Evolutionary conservation across 2,329 filamentous ascomycete genomes (phyloP).

Genomic region (Thelonectria discophora): DNA sequence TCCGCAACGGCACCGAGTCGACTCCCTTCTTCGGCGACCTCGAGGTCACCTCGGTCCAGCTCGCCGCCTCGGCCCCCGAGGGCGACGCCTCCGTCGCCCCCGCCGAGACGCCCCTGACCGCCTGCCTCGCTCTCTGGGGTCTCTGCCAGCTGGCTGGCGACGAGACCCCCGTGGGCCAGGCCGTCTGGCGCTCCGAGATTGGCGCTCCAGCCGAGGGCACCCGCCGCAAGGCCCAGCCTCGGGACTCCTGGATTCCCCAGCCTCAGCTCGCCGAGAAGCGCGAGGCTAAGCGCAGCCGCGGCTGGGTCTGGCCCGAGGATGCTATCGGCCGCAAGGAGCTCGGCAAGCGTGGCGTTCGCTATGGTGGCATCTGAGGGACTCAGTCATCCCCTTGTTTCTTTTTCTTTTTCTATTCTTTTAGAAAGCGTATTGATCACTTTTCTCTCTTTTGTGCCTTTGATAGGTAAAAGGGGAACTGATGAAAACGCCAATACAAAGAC

Average conservation of each 20-base stretch:
- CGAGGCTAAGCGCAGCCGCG: conserved; percentile 75
- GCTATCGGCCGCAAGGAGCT: conserved; percentile 76
- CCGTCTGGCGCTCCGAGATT: conserved; percentile 74
- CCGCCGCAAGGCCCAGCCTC: conserved; percentile 72
- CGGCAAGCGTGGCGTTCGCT: conserved; percentile 70
- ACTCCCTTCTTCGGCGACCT: conserved; percentile 89
- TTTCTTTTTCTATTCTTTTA: background rate
- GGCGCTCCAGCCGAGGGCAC: conserved; percentile 79
- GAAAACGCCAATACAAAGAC: background rate
- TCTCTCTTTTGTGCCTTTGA: conserved; percentile 3
- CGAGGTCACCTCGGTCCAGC: conserved; percentile 73
- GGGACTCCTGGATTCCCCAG: conserved; percentile 80
- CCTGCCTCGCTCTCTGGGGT: conserved; percentile 79
- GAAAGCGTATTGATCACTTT: background rate
- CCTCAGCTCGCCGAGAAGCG: conserved; percentile 78
- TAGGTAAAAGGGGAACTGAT: background rate
- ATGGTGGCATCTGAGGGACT: conserved; percentile 49
- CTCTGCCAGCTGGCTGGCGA: conserved; percentile 76
- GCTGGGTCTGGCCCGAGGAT: conserved; percentile 82
- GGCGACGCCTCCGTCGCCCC: conserved; percentile 42
- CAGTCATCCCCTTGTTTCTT: background rate
- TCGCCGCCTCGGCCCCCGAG: conserved; percentile 54
- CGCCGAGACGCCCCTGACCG: conserved; percentile 66
- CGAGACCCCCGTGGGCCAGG: conserved; percentile 62
- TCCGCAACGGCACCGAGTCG: conserved; percentile 77